Percentiles rank a stretch among this genome's conserved stretches.
Conservation (phyloP, 306 rosid species). For the Cucurbita moschata region DNA sequence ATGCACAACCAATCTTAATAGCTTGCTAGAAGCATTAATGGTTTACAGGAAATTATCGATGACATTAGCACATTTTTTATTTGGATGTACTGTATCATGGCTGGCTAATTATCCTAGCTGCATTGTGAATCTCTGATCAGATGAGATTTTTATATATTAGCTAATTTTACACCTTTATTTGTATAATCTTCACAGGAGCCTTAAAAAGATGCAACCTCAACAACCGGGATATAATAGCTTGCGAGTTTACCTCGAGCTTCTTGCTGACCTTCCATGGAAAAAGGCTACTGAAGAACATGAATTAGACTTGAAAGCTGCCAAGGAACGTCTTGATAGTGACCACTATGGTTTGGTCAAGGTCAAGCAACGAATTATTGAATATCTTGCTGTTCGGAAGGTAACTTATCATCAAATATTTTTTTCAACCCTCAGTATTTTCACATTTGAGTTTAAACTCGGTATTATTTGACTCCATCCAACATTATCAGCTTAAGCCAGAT, state of each 20-base stretch:
- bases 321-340: slow-evolving; percentile 76
- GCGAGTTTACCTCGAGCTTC: slow-evolving; percentile 88
- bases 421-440: not conserved
- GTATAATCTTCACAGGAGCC: slow-evolving; percentile 48
- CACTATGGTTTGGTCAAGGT: slow-evolving; percentile 89
- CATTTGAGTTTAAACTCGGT: slow-evolving; percentile 13
- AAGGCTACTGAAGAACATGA: slow-evolving; percentile 69
- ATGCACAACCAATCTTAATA: not conserved
- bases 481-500: slow-evolving; percentile 93
- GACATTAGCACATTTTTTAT: not conserved
- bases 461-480: slow-evolving; percentile 14
- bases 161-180: slow-evolving; percentile 1
- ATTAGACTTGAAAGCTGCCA: slow-evolving; percentile 74
- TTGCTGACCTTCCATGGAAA: slow-evolving; percentile 94
- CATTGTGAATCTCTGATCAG: not conserved
- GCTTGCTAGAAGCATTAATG: not conserved
- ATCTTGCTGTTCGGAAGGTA: slow-evolving; percentile 97
- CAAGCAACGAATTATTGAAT: slow-evolving; percentile 90
- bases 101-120: not conserved
- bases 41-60: not conserved
- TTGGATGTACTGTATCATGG: not conserved
- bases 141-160: not conserved
- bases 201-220: slow-evolving; percentile 98
- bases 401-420: not conserved
- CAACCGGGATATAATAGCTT: slow-evolving; percentile 95